Evolutionary conservation across 192 early-diverging fungal genomes (phyloP), one percentile per base, ranked within the genome.

Genomic region (Dissophora globulifera): DNA sequence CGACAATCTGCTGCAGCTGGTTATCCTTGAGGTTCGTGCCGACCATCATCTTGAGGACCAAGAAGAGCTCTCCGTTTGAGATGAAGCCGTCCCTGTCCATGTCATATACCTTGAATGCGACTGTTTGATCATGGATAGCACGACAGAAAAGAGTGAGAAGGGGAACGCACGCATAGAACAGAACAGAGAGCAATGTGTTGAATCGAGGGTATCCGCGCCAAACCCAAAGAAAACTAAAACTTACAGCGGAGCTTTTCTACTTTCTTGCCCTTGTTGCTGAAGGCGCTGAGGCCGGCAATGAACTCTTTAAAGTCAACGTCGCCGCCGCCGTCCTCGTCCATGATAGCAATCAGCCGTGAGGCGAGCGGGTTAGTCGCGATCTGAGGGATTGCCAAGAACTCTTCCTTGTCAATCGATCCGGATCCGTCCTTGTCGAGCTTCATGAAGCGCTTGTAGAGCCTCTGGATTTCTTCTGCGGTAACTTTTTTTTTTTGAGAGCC

Each of bases 241-340:
- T 80, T 85, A 94, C 93, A 99, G 53, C 88, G 88, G 65, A 99
- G 85, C 82, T 99, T 99, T 67, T 97, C 95, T 52, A 92, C 84
- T 85, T 95, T 93, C 61, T 95, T 94, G 49, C 98, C 96, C 60
- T 96, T 95, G 41, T 91, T 89, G 50, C 93, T 95, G 67, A 99
- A 99, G 1, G 93, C 95, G 68, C 92, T 93, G 56, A 99, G 80
- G 0, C 96, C 98, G 10, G 85, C 87, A 58, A 99, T 96, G 76
- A 99, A 99, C 85, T 99, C 96, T 64, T 95, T 94, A 82, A 99
- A 99, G 80, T 99, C 96, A 0, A 99, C 93, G 79, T 99, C 96
- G 49, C 98, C 98, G 43, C 94, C 93, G 51, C 97, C 98, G 81
- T 99, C 98, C 38, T 89, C 90, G 80, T 99, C 98, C 70, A 99